Percentiles rank a stretch among this genome's conserved stretches.
Evolutionary conservation across 176 grass and related monocot genomes (phyloP).

Genomic region (Phoenix roebelenii): DNA sequence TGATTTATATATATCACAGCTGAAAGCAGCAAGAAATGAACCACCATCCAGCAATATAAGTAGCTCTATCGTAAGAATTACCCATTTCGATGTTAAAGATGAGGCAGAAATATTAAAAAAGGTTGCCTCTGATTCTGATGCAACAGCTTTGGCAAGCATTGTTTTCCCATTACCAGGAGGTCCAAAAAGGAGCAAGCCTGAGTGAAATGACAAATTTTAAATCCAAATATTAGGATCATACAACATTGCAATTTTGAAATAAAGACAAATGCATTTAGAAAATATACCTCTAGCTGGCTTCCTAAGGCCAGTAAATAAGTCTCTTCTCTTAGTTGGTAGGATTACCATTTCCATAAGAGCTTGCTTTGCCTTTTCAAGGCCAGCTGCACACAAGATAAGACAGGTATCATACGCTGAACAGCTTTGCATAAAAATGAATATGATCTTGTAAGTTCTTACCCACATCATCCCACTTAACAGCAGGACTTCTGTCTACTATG

Average conservation of each 20-base stretch:
- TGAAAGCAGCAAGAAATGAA: too few species aligned
- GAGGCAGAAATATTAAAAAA: conserved; percentile 97
- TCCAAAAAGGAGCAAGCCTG: conserved; percentile 77
- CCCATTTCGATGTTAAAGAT: conserved; percentile 97
- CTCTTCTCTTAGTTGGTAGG: conserved; percentile 87
- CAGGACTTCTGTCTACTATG: conserved; percentile 86
- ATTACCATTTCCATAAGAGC: conserved; percentile 99
- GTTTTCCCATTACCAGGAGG: conserved; percentile 96
- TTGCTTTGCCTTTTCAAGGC: conserved; percentile 93
- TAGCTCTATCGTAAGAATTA: conserved; percentile 8
- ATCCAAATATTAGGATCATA: too few species aligned
- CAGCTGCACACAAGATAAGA: conserved; percentile 44
- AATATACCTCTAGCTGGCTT: conserved; percentile 76
- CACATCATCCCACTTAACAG: conserved; percentile 93
- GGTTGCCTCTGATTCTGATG: conserved; percentile 97
- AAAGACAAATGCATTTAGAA: conserved; percentile 2
- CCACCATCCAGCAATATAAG: too few species aligned
- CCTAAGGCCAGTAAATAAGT: conserved; percentile 82
- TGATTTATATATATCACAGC: too few species aligned
- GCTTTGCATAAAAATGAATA: conserved; percentile 4
- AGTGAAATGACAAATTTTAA: conserved; percentile 8
- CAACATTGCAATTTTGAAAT: too few species aligned
- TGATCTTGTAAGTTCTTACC: conserved; percentile 35
- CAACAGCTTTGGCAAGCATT: conserved; percentile 99
- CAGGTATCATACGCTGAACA: conserved; percentile 7